Conservation (phyloP, 352 stramenopile species). For the Halophytophthora polymorphica region DNA sequence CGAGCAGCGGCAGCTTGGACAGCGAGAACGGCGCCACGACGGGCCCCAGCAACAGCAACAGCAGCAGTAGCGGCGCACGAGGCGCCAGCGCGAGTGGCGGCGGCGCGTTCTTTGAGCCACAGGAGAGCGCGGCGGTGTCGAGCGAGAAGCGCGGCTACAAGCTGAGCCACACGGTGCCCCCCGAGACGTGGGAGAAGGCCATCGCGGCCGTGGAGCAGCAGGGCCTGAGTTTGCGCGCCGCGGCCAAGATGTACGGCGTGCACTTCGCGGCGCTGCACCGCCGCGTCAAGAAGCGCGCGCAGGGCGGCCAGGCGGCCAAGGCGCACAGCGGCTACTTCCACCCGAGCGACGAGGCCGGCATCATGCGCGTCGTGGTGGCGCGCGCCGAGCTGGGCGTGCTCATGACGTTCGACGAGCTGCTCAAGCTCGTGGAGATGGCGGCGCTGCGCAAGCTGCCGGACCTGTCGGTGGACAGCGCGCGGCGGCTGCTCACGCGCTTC, state of each 20-base stretch:
- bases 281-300: constrained; percentile 40
- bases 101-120: background rate
- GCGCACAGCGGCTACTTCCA: constrained; percentile 29
- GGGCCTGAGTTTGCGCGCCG: constrained; percentile 41
- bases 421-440: constrained; percentile 43
- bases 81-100: too few relatives aligned
- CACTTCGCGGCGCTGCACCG: constrained; percentile 47
- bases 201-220: constrained; percentile 46
- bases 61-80: constrained; percentile 6
- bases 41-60: constrained; percentile 14
- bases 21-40: constrained; percentile 22
- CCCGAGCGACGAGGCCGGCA: constrained; percentile 39
- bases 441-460: constrained; percentile 48
- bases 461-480: constrained; percentile 42
- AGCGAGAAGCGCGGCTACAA: constrained; percentile 35
- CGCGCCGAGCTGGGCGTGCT: constrained; percentile 46
- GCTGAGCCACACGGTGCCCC: constrained; percentile 40
- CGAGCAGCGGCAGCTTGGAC: constrained; percentile 16
- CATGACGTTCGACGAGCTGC: constrained; percentile 56
- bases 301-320: constrained; percentile 8
- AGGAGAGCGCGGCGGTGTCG: background rate
- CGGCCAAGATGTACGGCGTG: constrained; percentile 37
- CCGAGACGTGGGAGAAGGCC: constrained; percentile 45
- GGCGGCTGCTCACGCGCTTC: constrained; percentile 34
- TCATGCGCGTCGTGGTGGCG: constrained; percentile 43